phyloP scores from a whole-genome alignment of 495 filamentous ascomycete genomes.

The Penicillium robsamsonii region DNA sequence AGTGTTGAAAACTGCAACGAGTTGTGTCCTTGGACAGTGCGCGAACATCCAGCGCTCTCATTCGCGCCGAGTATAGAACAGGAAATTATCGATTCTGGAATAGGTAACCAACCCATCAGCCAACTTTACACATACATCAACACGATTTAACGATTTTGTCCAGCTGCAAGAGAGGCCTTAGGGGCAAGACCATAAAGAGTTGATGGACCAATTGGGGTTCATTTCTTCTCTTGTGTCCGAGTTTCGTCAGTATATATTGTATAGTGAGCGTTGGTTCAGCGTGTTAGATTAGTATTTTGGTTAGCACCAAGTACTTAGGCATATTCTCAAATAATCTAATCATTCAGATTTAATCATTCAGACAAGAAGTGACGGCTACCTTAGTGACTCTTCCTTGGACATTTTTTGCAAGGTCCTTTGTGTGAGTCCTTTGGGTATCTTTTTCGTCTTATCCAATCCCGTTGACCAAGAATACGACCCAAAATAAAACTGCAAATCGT shows the following conservation, averaged over 20 bases:
- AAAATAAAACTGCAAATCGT: neutral
- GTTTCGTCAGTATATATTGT: conserved; percentile 9
- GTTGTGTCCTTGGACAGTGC: conserved; percentile 46
- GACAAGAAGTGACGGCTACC: neutral
- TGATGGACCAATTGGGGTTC: conserved; percentile 1
- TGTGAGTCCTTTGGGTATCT: neutral
- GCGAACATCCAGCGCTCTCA: conserved; percentile 39
- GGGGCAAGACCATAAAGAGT: conserved; percentile 7
- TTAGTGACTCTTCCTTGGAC: neutral
- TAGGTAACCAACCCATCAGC: conserved; percentile 37
- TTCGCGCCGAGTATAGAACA: conserved; percentile 38
- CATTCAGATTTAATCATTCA: neutral
- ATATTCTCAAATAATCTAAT: neutral
- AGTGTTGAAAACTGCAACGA: conserved; percentile 44
- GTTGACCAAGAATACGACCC: neutral
- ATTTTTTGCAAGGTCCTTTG: neutral
- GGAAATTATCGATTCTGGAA: conserved; percentile 38
- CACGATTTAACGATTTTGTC: conserved; percentile 29
- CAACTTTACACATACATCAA: conserved; percentile 41
- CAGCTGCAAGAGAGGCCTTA: conserved; percentile 4
- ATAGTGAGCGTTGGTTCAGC: conserved; percentile 1
- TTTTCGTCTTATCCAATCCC: neutral
- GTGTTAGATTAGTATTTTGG: neutral
- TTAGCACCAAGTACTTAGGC: neutral
- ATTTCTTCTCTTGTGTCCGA: neutral